These are phyloP conservation scores for Cladophialophora immunda DNA, from an alignment of 2,329 filamentous ascomycete genomes.

Conservation along the genomic window DNA sequence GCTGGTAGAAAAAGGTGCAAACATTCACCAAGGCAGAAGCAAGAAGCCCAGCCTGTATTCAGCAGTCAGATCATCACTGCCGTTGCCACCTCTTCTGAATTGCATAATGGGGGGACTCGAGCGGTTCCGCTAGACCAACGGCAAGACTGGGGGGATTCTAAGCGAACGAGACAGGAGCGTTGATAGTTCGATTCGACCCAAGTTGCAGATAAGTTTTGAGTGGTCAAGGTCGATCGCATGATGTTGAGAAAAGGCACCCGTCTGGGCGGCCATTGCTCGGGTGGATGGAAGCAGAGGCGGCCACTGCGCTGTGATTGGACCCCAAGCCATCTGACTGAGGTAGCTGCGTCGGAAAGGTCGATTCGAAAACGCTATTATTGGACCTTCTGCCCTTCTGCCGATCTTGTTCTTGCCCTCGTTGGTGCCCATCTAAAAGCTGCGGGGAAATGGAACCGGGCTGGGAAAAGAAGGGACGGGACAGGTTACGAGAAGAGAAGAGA, in stretches of 20 bases:
- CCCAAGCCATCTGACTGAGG: background rate
- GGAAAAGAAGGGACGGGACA: conserved; percentile 9
- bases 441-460: conserved; percentile 29
- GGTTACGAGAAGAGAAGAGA: background rate
- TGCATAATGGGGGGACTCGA: background rate
- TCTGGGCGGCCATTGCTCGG: conserved; percentile 28
- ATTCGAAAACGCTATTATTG: conserved; percentile 18
- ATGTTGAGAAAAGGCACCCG: background rate
- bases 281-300: conserved; percentile 22
- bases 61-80: too few species aligned
- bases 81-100: background rate
- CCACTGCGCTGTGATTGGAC: conserved; percentile 8
- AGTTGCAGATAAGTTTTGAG: background rate
- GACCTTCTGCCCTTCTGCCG: conserved; percentile 10
- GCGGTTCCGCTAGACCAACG: conserved; percentile 19
- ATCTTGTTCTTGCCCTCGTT: conserved; percentile 13
- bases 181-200: background rate
- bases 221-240: conserved; percentile 3
- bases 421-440: conserved; percentile 14
- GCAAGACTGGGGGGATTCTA: conserved; percentile 7
- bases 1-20: background rate
- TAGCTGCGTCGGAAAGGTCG: conserved; percentile 24
- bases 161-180: conserved; percentile 4
- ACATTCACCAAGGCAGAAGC: background rate
- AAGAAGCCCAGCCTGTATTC: background rate